phyloP scores from a whole-genome alignment of 805 yeast genomes.

The Ogataea paraovalis region DNA sequence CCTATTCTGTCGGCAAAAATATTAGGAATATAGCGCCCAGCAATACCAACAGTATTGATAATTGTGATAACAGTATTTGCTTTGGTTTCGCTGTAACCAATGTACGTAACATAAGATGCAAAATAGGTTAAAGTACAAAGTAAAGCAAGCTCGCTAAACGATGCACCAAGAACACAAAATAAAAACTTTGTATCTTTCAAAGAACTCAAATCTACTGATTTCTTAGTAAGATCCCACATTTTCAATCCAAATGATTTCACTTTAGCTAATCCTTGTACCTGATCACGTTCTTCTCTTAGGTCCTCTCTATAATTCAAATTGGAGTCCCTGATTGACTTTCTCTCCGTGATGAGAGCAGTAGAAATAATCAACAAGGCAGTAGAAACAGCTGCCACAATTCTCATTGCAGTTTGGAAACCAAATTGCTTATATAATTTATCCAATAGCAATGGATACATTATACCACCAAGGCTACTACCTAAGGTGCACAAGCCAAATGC shows the following conservation, averaged over 20 bases:
- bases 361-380: conserved; percentile 24
- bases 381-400: conserved; percentile 45
- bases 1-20: conserved; percentile 39
- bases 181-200: conserved; percentile 33
- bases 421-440: conserved; percentile 40
- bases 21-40: conserved; percentile 41
- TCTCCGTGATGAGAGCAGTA: conserved; percentile 31
- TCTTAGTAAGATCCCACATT: conserved; percentile 8
- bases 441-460: conserved; percentile 46
- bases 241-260: not conserved
- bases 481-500: conserved; percentile 55
- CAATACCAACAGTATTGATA: conserved; percentile 35
- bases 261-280: not conserved
- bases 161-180: conserved; percentile 33
- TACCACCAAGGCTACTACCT: conserved; percentile 52
- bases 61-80: conserved; percentile 37
- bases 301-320: no score
- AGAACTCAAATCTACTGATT: conserved; percentile 32
- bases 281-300: not conserved
- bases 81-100: conserved; percentile 36
- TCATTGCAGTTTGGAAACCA: conserved; percentile 53
- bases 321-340: conserved; percentile 21
- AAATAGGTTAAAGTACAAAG: conserved; percentile 46
- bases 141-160: conserved; percentile 43
- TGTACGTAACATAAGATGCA: conserved; percentile 45